These are phyloP conservation scores for Aspergillus conjunctus DNA, from an alignment of 495 filamentous ascomycete species.

Conservation along the genomic window DNA sequence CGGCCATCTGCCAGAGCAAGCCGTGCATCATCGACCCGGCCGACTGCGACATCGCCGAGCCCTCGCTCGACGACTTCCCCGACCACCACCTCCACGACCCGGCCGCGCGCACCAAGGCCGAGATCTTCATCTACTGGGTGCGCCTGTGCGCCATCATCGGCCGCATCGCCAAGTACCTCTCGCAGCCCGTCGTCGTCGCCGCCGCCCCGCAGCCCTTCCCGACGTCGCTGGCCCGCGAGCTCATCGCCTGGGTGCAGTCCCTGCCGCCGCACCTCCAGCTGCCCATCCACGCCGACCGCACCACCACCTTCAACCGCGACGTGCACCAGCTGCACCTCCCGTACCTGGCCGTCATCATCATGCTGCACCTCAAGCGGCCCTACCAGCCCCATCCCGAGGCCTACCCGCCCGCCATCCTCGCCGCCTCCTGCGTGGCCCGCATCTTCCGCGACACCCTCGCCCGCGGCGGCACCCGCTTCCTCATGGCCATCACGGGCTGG, in stretches of 20 bases:
- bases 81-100: slow-evolving; percentile 7
- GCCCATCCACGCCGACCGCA: slow-evolving; percentile 31
- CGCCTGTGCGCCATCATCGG: slow-evolving; percentile 38
- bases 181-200: slow-evolving; percentile 18
- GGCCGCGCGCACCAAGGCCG: slow-evolving; percentile 26
- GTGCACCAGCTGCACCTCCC: slow-evolving; percentile 41
- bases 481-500: slow-evolving; percentile 45
- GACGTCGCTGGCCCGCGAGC: slow-evolving; percentile 30
- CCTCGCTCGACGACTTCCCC: slow-evolving; percentile 35
- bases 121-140: slow-evolving; percentile 41
- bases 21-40: slow-evolving; percentile 39
- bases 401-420: slow-evolving; percentile 38
- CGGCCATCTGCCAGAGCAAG: slow-evolving; percentile 38
- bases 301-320: slow-evolving; percentile 34
- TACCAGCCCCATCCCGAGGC: slow-evolving; percentile 34
- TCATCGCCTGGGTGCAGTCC: slow-evolving; percentile 35
- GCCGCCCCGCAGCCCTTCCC: slow-evolving; percentile 21
- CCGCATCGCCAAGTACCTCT: slow-evolving; percentile 35
- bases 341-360: slow-evolving; percentile 40
- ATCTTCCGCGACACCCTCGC: slow-evolving; percentile 37
- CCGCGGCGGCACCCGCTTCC: slow-evolving; percentile 36
- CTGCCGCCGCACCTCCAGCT: slow-evolving; percentile 35
- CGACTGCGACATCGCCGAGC: slow-evolving; percentile 37
- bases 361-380: slow-evolving; percentile 36
- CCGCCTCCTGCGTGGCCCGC: slow-evolving; percentile 38